These are phyloP conservation scores for Penicillium taxi DNA, from an alignment of 495 filamentous ascomycete species.

Conservation along the genomic window DNA sequence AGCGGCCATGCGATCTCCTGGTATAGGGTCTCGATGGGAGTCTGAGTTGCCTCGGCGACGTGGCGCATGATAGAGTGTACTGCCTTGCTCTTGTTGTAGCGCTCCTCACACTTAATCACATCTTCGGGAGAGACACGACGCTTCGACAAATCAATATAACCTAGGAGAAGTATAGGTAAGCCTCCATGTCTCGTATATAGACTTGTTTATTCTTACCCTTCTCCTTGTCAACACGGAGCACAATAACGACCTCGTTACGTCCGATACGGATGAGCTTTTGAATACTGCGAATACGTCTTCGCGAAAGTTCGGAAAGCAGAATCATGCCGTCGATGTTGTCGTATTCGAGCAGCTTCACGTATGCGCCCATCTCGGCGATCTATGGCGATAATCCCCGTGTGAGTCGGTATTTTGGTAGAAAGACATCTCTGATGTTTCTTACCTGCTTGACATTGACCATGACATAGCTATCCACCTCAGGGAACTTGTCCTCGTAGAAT, in stretches of 20 bases:
- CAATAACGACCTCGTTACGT: slow-evolving; percentile 95
- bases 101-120: slow-evolving; percentile 95
- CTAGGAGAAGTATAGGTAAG: slow-evolving; percentile 40
- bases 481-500: slow-evolving; percentile 97
- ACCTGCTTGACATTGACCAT: slow-evolving; percentile 99
- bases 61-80: slow-evolving; percentile 97
- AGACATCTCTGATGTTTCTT: slow-evolving; percentile 14
- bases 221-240: slow-evolving; percentile 96
- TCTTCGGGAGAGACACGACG: slow-evolving; percentile 95
- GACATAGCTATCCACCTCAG: slow-evolving; percentile 97
- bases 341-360: slow-evolving; percentile 98
- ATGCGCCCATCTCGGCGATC: slow-evolving; percentile 99
- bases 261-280: slow-evolving; percentile 98
- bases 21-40: slow-evolving; percentile 87
- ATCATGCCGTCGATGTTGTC: slow-evolving; percentile 99
- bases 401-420: neutral
- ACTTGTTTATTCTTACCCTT: slow-evolving; percentile 54
- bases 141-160: slow-evolving; percentile 97
- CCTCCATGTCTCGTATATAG: neutral
- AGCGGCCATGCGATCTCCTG: slow-evolving; percentile 92
- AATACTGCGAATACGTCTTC: slow-evolving; percentile 94
- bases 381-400: slow-evolving; percentile 30
- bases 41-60: slow-evolving; percentile 92
- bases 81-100: slow-evolving; percentile 99
- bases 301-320: slow-evolving; percentile 87